Base-by-base conservation (phyloP, 441 rosid genomes). In the Croton setiger region DNA sequence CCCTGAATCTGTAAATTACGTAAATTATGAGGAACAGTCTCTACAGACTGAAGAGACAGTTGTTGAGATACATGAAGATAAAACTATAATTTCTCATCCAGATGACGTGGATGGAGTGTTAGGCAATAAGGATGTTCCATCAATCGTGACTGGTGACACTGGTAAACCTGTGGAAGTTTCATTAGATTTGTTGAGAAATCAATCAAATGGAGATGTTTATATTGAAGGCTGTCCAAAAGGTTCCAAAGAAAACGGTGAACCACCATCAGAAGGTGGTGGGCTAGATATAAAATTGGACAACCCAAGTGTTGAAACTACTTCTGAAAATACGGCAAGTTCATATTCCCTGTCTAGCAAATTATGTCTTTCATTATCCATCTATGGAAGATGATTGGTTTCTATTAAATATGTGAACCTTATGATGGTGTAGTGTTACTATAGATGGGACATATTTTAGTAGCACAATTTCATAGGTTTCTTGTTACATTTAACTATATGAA, bases 41-140 rank as follows among this genome's bases (percentile, higher is more conserved):
- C 56, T 73, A n/a, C 84, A 75, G 75, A 80, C 74, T 67, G 91
- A 86, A 78, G 94, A 84, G 71, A 81, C 70, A 78, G 84, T 78
- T 66, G 87, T 83, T 74, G 90, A 85, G 83, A 79, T 88, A 67
- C 90, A 87, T 75, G 89, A 90, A 73, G 85, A 84, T 52, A 84
- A 77, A 75, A 80, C 84, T 72, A 73, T 75, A 56, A 70, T 78
- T 63, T 74, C 88, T 70, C 79, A 77, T 57, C 81, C 81, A 63
- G 63, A 66, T 73, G 83, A 75, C 69, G 70, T 49, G 37, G 74
- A 72, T 48, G 83, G 72, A 74, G 75, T 67, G 52, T 64, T 71
- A 62, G 80, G 75, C 67, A 72, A 62, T 71, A 71, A 69, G 60
- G 70, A 70, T 67, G 72, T 66, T 69, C 85, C 39, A 41, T 68